Evolutionary conservation across 2,329 filamentous ascomycete genomes (phyloP), one percentile per base, ranked within the genome.

Genomic region (Calycina herbarum): DNA sequence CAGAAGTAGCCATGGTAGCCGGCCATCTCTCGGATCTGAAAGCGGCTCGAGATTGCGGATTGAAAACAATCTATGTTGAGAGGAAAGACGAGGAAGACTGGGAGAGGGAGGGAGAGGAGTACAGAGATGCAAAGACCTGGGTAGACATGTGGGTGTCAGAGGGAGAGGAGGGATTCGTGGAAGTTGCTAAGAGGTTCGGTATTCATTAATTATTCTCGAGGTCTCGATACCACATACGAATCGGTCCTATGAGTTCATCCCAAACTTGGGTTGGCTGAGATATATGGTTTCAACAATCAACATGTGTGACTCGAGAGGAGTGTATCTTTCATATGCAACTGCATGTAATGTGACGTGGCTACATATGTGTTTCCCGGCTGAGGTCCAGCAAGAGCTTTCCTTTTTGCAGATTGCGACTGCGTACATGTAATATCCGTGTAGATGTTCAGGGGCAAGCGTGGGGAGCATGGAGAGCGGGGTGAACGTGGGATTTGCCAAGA

Each of bases 11-110:
- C 24, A 87, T 95, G 85, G 90, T 95, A 24, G 92, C 92, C 17
- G 88, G 91, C 45, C 91, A 94, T 78, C 78, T 94, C 65, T 76
- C 73, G 5, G 92, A 94, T 76, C 78, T 95, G 63, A 79, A 85
- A 67, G 89, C 84, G 0, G 92, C 92, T 4, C 86, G 86, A 71
- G 74, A 72, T 2, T 83, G 81, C 66, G 92, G 92, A 0, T 78
- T 93, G 67, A 82, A 84, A 71, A 92, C 90, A 0, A 82, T 95
- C 2, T 95, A 93, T 74, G 86, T 95, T 2, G 90, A 92, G 78
- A 81, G 92, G 65, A 76, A 78, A 2, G 70, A 76, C 56, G 92
- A 96, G 77, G 91, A 94, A 77, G 81, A 79, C 6, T 89, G 85
- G 85, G 72, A 73, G 8, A 62, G 70, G 20, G 83, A 85, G 5